A percentile compares a stretch with the other conserved stretches of the same genome.
These are phyloP conservation scores for Microdochium paspali DNA, from an alignment of 2,329 filamentous ascomycete species.

Conservation along the genomic window DNA sequence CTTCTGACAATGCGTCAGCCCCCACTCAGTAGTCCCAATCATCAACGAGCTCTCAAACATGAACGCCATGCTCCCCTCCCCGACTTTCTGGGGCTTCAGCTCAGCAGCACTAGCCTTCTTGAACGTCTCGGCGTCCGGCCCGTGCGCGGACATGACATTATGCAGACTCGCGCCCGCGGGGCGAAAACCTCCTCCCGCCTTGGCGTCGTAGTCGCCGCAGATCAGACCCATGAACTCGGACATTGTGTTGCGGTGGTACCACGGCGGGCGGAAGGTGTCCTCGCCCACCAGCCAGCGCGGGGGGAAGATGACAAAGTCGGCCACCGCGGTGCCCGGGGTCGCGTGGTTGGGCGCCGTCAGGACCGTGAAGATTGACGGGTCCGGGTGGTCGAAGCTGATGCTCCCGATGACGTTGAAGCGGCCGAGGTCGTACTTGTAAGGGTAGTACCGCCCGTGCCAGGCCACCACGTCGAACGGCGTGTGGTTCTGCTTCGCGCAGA, in stretches of 20 bases:
- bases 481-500: constrained; percentile 50
- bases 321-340: constrained; percentile 44
- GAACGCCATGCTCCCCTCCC: constrained; percentile 53
- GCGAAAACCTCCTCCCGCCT: constrained; percentile 34
- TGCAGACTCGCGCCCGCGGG: constrained; percentile 41
- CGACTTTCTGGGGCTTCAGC: constrained; percentile 47
- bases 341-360: constrained; percentile 41
- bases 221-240: constrained; percentile 44
- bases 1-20: constrained; percentile 47
- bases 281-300: constrained; percentile 52
- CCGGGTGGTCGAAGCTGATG: constrained; percentile 59
- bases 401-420: constrained; percentile 59
- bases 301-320: constrained; percentile 55
- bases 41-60: constrained; percentile 64
- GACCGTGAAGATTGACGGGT: constrained; percentile 60
- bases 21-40: constrained; percentile 66
- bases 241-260: constrained; percentile 51
- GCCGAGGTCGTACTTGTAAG: constrained; percentile 62
- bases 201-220: constrained; percentile 37
- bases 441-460: constrained; percentile 64
- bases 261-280: constrained; percentile 52
- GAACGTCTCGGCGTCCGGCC: constrained; percentile 39
- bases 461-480: constrained; percentile 61
- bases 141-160: constrained; percentile 52
- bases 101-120: constrained; percentile 55